Evolutionary conservation across 106 monocot species (phyloP).

Genomic region (Vanilla planifolia): DNA sequence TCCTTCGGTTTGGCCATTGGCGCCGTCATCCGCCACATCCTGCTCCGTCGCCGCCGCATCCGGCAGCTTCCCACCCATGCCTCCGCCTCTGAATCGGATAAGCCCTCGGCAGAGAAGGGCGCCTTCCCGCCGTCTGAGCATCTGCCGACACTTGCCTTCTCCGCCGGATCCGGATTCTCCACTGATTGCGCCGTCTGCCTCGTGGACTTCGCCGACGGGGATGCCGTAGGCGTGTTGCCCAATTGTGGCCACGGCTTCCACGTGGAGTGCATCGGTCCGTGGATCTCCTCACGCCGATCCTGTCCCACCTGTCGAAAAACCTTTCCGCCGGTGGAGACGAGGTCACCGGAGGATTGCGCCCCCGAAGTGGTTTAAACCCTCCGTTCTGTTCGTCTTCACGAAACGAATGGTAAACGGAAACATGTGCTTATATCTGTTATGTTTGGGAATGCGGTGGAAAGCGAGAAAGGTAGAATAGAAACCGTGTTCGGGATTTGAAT

Average conservation of each 20-base stretch:
- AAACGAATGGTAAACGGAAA: too few species aligned
- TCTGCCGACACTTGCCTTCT: background rate
- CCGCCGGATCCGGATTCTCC: conserved; percentile 2
- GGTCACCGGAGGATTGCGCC: too few species aligned
- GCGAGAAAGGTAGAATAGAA: too few species aligned
- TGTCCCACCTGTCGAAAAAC: conserved; percentile 38
- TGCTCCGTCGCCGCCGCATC: background rate
- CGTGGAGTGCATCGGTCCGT: conserved; percentile 29
- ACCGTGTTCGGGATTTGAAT: too few species aligned
- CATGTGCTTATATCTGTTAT: too few species aligned
- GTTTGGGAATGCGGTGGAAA: too few species aligned
- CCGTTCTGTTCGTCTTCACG: too few species aligned
- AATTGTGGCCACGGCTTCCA: conserved; percentile 45
- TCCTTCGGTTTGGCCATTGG: background rate
- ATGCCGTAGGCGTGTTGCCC: conserved; percentile 32
- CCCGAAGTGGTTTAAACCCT: too few species aligned
- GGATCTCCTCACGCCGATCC: conserved; percentile 29
- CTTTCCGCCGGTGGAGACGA: too few species aligned
- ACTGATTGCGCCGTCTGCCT: conserved; percentile 48
- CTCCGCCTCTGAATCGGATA: too few species aligned
- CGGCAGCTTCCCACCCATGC: background rate
- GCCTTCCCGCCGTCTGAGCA: background rate
- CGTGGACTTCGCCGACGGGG: conserved; percentile 40
- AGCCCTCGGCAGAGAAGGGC: background rate
- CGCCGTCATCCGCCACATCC: background rate